These are phyloP conservation scores for Pythium guiyangense DNA, from an alignment of 352 stramenopile genomes.

Conservation along the genomic window DNA sequence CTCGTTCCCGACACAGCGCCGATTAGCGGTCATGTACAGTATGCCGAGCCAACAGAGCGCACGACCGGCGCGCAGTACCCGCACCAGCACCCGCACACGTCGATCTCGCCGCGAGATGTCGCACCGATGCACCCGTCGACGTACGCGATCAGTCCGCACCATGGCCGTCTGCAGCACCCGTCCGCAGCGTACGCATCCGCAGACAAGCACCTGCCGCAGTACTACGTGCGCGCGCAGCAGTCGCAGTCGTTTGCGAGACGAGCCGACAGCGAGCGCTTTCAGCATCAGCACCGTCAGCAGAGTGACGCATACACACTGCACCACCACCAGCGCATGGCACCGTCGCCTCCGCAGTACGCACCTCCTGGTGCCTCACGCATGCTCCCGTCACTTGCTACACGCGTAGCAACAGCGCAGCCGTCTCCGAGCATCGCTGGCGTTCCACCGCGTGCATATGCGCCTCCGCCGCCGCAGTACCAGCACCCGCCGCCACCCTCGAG, in stretches of 20 bases:
- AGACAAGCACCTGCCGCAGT: conserved; percentile 2
- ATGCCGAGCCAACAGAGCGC: background rate
- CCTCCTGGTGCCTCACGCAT: background rate
- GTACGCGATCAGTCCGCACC: conserved; percentile 15
- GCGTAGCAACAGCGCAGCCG: conserved; percentile 2
- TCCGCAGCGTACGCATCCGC: background rate
- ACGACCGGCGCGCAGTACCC: background rate
- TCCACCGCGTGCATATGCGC: too few relatives aligned
- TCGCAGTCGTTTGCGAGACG: background rate
- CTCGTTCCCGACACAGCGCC: conserved; percentile 1
- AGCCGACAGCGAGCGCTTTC: background rate
- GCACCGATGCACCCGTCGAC: conserved; percentile 7
- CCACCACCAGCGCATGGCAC: too few relatives aligned
- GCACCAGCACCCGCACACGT: conserved; percentile 3
- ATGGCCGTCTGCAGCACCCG: conserved; percentile 1
- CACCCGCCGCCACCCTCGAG: background rate
- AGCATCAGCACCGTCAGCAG: background rate
- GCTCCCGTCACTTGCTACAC: conserved; percentile 5
- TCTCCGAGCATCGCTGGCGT: background rate
- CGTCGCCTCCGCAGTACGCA: background rate
- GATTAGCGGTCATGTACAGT: background rate
- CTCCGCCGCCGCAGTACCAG: too few relatives aligned
- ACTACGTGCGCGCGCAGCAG: conserved; percentile 1
- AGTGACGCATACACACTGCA: too few relatives aligned
- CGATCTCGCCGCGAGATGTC: conserved; percentile 4